Percentiles rank a stretch among this genome's conserved stretches.
Evolutionary conservation across 2,329 filamentous ascomycete genomes (phyloP).

Genomic region (Alternaria sp.): DNA sequence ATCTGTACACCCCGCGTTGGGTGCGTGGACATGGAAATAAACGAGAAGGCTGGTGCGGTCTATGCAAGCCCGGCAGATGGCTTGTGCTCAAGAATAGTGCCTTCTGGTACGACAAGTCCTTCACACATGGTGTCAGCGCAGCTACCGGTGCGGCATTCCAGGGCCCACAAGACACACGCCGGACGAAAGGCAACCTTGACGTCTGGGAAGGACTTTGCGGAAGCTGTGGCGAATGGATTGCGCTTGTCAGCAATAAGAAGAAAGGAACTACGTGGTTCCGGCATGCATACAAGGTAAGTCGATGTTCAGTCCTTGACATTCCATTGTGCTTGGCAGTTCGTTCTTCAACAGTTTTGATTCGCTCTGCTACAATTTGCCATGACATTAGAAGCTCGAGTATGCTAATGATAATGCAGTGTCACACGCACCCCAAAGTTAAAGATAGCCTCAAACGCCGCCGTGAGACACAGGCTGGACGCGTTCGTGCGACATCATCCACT

Average conservation of each 20-base stretch:
- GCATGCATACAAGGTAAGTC: conserved; percentile 80
- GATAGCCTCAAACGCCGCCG: conserved; percentile 55
- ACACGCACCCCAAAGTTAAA: conserved; percentile 56
- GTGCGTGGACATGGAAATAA: conserved; percentile 87
- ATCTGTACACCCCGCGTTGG: conserved; percentile 84
- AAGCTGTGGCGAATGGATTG: conserved; percentile 81
- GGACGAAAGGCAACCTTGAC: conserved; percentile 81
- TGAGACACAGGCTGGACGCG: conserved; percentile 51
- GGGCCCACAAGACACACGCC: conserved; percentile 75
- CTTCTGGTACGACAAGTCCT: conserved; percentile 93
- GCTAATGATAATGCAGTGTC: conserved; percentile 49
- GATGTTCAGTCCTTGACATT: conserved; percentile 14
- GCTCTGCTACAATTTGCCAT: neutral
- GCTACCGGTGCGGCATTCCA: conserved; percentile 81
- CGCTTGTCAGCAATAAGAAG: conserved; percentile 84
- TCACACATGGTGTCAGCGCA: conserved; percentile 85
- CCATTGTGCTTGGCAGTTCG: conserved; percentile 12
- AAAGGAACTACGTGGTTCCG: conserved; percentile 93
- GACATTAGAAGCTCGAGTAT: conserved; percentile 26
- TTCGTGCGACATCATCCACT: conserved; percentile 48
- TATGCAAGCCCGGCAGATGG: conserved; percentile 87
- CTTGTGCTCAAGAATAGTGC: conserved; percentile 88
- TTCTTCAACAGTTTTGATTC: conserved; percentile 16
- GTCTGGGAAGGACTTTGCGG: conserved; percentile 83
- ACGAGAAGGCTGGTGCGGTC: conserved; percentile 87